phyloP scores from a whole-genome alignment of 306 rosid species.

The Luffa acutangula region DNA sequence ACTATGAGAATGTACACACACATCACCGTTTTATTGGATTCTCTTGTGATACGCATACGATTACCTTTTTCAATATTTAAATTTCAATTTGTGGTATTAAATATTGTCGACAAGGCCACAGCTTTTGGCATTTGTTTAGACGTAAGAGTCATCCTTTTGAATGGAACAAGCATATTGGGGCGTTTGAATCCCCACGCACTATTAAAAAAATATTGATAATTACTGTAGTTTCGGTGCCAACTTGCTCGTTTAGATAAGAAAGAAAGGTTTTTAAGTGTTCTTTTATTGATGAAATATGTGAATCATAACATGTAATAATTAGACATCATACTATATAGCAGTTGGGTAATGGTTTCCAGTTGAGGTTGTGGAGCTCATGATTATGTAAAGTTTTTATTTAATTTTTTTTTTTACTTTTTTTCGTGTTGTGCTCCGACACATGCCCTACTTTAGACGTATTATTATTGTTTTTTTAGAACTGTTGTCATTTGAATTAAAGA shows the following conservation, averaged over 20 bases:
- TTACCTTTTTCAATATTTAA: not conserved
- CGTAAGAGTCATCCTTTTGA: no score
- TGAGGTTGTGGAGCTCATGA: not conserved
- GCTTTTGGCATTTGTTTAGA: not conserved
- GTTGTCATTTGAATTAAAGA: not conserved
- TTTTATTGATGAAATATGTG: not conserved
- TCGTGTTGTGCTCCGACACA: not conserved
- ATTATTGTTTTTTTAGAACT: not conserved
- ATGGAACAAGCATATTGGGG: no score
- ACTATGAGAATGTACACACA: not conserved
- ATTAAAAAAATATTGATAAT: no score
- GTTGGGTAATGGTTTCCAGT: not conserved
- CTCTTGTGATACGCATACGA: not conserved
- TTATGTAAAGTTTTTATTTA: not conserved
- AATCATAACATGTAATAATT: not conserved
- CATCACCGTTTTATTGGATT: not conserved
- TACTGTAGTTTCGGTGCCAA: not conserved
- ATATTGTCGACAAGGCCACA: not conserved
- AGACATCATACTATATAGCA: not conserved
- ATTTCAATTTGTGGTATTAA: not conserved
- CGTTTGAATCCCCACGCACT: no score
- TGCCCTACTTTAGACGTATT: not conserved
- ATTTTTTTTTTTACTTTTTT: not conserved
- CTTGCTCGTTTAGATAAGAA: not conserved
- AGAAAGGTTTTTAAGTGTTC: not conserved